Evolutionary conservation across 2,329 filamentous ascomycete genomes (phyloP).

Genomic region (Colletotrichum echinochloae): DNA sequence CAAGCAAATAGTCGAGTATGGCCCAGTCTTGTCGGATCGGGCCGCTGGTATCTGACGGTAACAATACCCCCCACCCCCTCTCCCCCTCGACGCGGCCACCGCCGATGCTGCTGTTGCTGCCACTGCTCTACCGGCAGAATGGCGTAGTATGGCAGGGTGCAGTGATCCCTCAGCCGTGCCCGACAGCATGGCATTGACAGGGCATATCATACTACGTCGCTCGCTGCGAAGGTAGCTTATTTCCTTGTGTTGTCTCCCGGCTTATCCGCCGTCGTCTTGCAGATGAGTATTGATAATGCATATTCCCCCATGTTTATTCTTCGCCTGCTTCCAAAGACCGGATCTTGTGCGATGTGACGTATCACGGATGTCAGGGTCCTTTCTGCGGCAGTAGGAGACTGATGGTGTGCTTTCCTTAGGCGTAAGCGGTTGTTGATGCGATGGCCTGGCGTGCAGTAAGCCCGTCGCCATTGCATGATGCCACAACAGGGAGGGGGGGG

Average conservation of each 20-base stretch:
- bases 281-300: conserved; percentile 41
- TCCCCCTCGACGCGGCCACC: background rate
- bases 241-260: background rate
- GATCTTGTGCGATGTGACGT: conserved; percentile 66
- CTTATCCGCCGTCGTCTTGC: conserved; percentile 45
- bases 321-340: conserved; percentile 48
- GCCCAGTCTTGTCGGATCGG: conserved; percentile 46
- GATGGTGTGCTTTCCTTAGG: conserved; percentile 11
- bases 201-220: conserved; percentile 19
- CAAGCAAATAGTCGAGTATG: conserved; percentile 29
- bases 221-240: conserved; percentile 14
- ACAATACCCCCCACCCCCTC: background rate
- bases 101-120: background rate
- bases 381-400: conserved; percentile 8
- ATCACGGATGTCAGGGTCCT: conserved; percentile 50
- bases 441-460: conserved; percentile 37
- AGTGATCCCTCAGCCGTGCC: conserved; percentile 15
- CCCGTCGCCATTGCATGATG: conserved; percentile 32
- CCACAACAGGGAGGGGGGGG: conserved; percentile 31
- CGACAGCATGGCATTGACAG: conserved; percentile 21
- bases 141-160: conserved; percentile 13
- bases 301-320: conserved; percentile 48
- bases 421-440: conserved; percentile 23
- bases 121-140: conserved; percentile 2
- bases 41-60: conserved; percentile 43